Base-by-base conservation (phyloP, 495 filamentous ascomycete species). In the Melanomma pulvis-pyrius region DNA sequence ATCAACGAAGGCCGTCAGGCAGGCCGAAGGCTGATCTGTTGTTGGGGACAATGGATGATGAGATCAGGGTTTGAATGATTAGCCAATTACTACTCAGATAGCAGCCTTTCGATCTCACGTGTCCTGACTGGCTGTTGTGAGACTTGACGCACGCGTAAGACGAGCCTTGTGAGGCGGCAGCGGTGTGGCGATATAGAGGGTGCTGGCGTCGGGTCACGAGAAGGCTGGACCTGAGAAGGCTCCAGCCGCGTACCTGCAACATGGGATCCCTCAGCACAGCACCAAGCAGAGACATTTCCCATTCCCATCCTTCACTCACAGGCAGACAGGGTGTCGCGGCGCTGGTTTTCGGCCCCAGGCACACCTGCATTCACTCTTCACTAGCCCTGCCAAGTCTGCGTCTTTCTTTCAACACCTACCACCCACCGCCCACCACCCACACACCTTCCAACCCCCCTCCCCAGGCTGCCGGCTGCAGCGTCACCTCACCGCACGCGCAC, bases 131-230 rank as follows among this genome's bases (percentile, higher is more conserved):
- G 6, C 48, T 51, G 48, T 29, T 9, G 48, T 19, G 7, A 7
- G n/a, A n/a, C n/a, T n/a, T 9, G 12, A 53, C 50, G 32, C 54
- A 34, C 44, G 25, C 13, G 34, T 36, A 36, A 41, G 13, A 41
- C 15, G 19, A n/a, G 46, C 53, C 30, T 36, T 29, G 17, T 57
- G 54, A 57, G 29, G 50, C 11, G 50, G 50, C 50, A 25, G 29
- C 29, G 21, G 21, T 22, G 26, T 29, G 12, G 54, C n/a, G 54
- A 32, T 32, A 19, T 22, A 24, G 29, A 32, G 19, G 57, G 57
- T n/a, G 21, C 39, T 13, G n/a, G 30, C 12, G 30, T 12, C 12
- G 5, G 12, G 5, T 34, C 30, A 34, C 12, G 5, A 34, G 30
- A 34, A 34, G 30, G 12, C 12, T 34, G 30, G 5, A 34, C 5